These are phyloP conservation scores for Pseudoneurospora amorphoporcata DNA, from an alignment of 495 filamentous ascomycete genomes.

Conservation along the genomic window DNA sequence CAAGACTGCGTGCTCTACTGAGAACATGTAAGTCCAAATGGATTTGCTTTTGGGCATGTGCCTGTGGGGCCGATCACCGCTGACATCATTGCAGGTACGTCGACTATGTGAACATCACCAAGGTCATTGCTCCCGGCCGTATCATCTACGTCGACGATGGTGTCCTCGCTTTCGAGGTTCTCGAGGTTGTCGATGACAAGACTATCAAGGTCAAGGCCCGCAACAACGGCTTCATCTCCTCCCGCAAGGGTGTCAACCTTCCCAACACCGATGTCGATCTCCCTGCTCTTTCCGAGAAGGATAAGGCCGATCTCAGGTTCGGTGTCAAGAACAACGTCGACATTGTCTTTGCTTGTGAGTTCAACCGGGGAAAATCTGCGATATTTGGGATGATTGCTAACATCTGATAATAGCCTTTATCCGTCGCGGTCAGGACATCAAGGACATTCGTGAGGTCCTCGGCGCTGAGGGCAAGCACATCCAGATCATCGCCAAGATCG, in stretches of 20 bases:
- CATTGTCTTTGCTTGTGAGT: constrained; percentile 83
- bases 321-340: constrained; percentile 97
- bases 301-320: constrained; percentile 83
- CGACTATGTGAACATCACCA: constrained; percentile 99
- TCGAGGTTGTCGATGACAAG: constrained; percentile 79
- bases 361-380: too few species aligned
- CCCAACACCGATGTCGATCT: constrained; percentile 98
- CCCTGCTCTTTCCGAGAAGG: constrained; percentile 96
- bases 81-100: constrained; percentile 58
- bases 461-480: constrained; percentile 91
- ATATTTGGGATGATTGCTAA: not conserved
- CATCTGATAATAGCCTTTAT: constrained; percentile 55
- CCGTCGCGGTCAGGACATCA: constrained; percentile 83
- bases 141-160: constrained; percentile 98
- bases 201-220: constrained; percentile 73
- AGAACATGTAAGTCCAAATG: constrained; percentile 73
- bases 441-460: constrained; percentile 79
- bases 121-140: constrained; percentile 86
- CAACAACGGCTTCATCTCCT: constrained; percentile 97
- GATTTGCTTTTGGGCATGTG: not conserved
- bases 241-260: constrained; percentile 96
- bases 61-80: not conserved
- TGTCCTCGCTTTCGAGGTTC: constrained; percentile 87
- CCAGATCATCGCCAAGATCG: constrained; percentile 99
- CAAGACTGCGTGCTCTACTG: constrained; percentile 66